Conservation (phyloP, 805 yeast species). For the Cyberlindnera maclurae region DNA sequence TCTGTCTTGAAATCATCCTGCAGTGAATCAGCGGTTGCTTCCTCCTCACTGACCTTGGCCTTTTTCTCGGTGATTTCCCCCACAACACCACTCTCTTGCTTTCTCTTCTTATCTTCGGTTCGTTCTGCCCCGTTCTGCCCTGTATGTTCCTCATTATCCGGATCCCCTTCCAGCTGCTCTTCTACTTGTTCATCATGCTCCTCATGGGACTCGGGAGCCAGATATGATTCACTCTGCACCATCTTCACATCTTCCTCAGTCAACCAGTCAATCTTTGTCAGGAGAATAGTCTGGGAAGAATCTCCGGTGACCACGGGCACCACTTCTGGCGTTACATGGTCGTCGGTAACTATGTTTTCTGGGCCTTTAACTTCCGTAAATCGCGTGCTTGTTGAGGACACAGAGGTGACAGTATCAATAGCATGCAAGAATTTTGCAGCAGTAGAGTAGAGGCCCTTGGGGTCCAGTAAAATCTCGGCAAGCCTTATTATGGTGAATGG, state of each 20-base stretch:
- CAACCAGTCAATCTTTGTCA: slow-evolving; percentile 23
- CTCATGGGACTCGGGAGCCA: slow-evolving; percentile 2
- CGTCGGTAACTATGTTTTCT: neutral
- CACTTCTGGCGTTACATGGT: neutral
- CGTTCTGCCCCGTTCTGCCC: slow-evolving; percentile 4
- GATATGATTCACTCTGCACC: slow-evolving; percentile 16
- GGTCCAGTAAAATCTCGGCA: slow-evolving; percentile 39
- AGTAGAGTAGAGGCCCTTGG: slow-evolving; percentile 32
- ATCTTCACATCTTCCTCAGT: slow-evolving; percentile 17
- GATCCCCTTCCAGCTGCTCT: neutral
- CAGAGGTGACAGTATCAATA: slow-evolving; percentile 23
- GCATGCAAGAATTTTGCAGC: slow-evolving; percentile 40
- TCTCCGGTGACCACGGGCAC: slow-evolving; percentile 11
- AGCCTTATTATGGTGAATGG: slow-evolving; percentile 46
- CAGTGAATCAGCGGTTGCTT: neutral
- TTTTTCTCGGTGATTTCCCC: slow-evolving; percentile 19
- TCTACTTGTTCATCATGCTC: slow-evolving; percentile 3
- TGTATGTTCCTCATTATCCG: slow-evolving; percentile 4
- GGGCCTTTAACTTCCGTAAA: slow-evolving; percentile 3
- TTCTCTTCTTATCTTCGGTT: slow-evolving; percentile 2
- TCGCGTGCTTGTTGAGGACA: slow-evolving; percentile 11
- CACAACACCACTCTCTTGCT: slow-evolving; percentile 5
- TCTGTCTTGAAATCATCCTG: neutral
- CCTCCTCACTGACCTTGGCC: slow-evolving; percentile 6
- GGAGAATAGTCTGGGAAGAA: slow-evolving; percentile 17